Evolutionary conservation across 768 basidiomycete species (phyloP).

Genomic region (Leucosporidium yakuticum): DNA sequence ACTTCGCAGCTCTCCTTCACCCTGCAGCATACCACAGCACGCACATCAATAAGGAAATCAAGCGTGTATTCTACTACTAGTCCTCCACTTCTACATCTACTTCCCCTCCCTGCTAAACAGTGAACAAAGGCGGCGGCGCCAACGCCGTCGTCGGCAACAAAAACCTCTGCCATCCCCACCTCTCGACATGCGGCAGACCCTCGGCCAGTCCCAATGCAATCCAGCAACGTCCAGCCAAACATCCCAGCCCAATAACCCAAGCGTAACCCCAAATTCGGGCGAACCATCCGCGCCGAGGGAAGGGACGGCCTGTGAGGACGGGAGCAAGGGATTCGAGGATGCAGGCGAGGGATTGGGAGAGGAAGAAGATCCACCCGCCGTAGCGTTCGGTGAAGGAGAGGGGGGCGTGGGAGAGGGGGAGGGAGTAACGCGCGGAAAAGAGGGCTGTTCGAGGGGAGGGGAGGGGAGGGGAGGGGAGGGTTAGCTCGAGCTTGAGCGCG

Average conservation of each 20-base stretch:
- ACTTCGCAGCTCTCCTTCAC: too few species aligned
- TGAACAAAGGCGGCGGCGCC: neutral
- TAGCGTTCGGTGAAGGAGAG: slow-evolving; percentile 16
- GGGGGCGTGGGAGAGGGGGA: neutral
- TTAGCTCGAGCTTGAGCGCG: too few species aligned
- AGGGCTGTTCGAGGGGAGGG: slow-evolving; percentile 13
- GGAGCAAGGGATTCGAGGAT: slow-evolving; percentile 1
- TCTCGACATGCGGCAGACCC: slow-evolving; percentile 13
- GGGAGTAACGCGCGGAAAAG: slow-evolving; percentile 9
- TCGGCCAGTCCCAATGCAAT: slow-evolving; percentile 24
- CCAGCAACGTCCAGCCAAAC: slow-evolving; percentile 1
- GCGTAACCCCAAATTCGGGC: neutral
- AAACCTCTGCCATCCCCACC: slow-evolving; percentile 21
- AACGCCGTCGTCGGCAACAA: slow-evolving; percentile 7
- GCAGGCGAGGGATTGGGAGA: slow-evolving; percentile 18
- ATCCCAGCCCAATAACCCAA: neutral
- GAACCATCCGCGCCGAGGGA: neutral
- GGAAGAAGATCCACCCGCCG: slow-evolving; percentile 31
- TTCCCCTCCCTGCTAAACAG: neutral
- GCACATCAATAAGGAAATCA: too few species aligned
- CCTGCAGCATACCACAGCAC: too few species aligned
- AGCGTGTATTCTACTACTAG: too few species aligned
- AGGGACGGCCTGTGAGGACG: neutral
- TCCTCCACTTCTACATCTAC: too few species aligned
- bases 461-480: too few species aligned